These are phyloP conservation scores for Xenosphaeropsis pyriputrescens DNA, from an alignment of 2,329 filamentous ascomycete genomes.

Conservation along the genomic window DNA sequence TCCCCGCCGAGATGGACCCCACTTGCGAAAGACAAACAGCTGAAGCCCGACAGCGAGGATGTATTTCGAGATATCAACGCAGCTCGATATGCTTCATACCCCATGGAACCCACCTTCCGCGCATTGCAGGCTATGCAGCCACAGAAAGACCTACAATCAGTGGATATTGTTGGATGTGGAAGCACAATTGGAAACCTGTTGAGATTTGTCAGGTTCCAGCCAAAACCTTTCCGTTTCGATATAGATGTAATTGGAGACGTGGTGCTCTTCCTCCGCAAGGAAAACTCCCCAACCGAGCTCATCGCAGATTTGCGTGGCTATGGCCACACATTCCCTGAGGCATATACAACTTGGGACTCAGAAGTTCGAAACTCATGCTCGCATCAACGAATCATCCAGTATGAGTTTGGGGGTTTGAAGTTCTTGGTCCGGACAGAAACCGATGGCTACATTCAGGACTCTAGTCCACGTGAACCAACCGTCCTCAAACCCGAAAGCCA, in stretches of 20 bases:
- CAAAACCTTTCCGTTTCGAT: constrained; percentile 39
- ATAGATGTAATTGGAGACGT: constrained; percentile 39
- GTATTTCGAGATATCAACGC: constrained; percentile 30
- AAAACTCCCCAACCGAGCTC: constrained; percentile 40
- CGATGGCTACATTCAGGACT: constrained; percentile 35
- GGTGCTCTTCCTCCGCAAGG: constrained; percentile 47
- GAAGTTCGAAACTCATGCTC: constrained; percentile 37
- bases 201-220: constrained; percentile 31
- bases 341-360: constrained; percentile 47
- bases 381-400: constrained; percentile 47
- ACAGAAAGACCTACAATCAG: constrained; percentile 14
- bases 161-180: constrained; percentile 44
- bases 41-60: constrained; percentile 26
- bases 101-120: constrained; percentile 24
- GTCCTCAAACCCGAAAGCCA: too few species aligned
- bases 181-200: constrained; percentile 48
- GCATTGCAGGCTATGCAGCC: constrained; percentile 23
- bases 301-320: constrained; percentile 42
- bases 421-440: constrained; percentile 39
- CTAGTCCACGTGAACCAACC: too few species aligned
- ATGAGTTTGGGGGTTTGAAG: constrained; percentile 36
- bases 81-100: constrained; percentile 22
- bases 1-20: constrained; percentile 35
- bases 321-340: constrained; percentile 52
- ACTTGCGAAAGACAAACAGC: constrained; percentile 13